Conservation (phyloP, 768 basidiomycete species). For the Austroboletus festivus region DNA sequence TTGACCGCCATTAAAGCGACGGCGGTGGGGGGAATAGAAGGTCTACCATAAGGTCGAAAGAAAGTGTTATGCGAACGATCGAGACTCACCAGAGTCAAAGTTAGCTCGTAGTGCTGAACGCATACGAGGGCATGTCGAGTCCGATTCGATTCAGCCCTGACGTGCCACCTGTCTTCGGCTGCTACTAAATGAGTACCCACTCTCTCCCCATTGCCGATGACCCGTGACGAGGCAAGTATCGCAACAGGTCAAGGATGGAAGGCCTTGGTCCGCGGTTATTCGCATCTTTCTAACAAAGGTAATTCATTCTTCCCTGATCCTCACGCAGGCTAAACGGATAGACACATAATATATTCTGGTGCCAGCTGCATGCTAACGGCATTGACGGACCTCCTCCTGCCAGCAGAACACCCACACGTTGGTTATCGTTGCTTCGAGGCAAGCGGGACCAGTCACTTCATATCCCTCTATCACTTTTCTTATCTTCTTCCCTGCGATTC, state of each 20-base stretch:
- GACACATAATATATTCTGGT: background rate
- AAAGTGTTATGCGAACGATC: too few relatives aligned
- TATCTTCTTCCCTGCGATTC: background rate
- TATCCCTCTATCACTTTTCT: slow-evolving; percentile 1
- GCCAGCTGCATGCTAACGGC: background rate
- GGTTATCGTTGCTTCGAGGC: slow-evolving; percentile 8
- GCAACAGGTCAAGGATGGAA: too few relatives aligned
- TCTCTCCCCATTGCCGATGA: too few relatives aligned
- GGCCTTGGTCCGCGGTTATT: slow-evolving; percentile 17
- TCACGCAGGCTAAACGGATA: too few relatives aligned
- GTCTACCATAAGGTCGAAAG: too few relatives aligned
- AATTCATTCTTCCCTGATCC: slow-evolving; percentile 21
- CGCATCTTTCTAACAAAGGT: slow-evolving; percentile 3
- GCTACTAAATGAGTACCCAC: too few relatives aligned
- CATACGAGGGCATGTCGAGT: too few relatives aligned
- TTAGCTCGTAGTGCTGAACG: too few relatives aligned
- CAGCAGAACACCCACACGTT: background rate
- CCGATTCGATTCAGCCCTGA: background rate
- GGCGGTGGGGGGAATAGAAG: too few relatives aligned
- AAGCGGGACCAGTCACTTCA: slow-evolving; percentile 3
- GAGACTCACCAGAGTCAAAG: too few relatives aligned
- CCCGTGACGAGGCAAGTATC: too few relatives aligned
- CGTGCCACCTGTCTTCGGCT: background rate
- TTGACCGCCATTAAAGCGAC: too few relatives aligned
- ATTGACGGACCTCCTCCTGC: background rate